Evolutionary conservation across 2,329 filamentous ascomycete species (phyloP).

Genomic region (Colletotrichum horii): DNA sequence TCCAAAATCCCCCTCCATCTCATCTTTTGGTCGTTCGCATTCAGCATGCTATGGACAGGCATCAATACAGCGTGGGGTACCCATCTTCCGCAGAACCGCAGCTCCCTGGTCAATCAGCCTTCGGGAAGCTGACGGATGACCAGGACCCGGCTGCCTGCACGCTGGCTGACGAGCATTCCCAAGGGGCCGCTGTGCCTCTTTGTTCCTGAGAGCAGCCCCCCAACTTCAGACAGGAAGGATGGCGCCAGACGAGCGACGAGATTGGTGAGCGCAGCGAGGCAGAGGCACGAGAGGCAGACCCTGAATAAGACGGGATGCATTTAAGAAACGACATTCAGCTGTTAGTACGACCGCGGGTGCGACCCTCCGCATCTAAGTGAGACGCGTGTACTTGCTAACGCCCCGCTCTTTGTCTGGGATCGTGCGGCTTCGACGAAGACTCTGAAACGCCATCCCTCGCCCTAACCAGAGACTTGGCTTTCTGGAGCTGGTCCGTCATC

Average conservation of each 20-base stretch:
- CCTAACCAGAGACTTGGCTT: slow-evolving; percentile 10
- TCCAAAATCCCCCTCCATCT: not conserved
- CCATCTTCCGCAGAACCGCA: not conserved
- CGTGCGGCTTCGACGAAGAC: slow-evolving; percentile 13
- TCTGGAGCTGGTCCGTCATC: slow-evolving; percentile 2
- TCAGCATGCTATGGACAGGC: not conserved
- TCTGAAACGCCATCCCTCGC: slow-evolving; percentile 19
- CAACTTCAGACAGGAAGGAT: not conserved
- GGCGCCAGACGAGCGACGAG: not conserved
- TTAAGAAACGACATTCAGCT: not conserved
- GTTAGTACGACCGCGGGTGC: not conserved
- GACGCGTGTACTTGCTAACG: slow-evolving; percentile 18
- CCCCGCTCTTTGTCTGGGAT: slow-evolving; percentile 11
- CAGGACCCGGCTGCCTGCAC: not conserved
- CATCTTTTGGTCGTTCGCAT: not conserved
- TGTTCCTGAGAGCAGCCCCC: not conserved
- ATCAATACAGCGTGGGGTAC: not conserved
- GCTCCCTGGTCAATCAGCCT: not conserved
- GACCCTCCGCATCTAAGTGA: slow-evolving; percentile 11
- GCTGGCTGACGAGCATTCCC: not conserved
- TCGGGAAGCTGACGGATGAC: slow-evolving; percentile 9
- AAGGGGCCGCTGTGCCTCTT: not conserved
- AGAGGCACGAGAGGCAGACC: not conserved
- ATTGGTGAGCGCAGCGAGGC: not conserved
- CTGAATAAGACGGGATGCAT: not conserved